A percentile compares a stretch with the other conserved stretches of the same genome.
Conservation (phyloP, 1,139 yeast genomes). For the Saccharomyces hybrid region DNA sequence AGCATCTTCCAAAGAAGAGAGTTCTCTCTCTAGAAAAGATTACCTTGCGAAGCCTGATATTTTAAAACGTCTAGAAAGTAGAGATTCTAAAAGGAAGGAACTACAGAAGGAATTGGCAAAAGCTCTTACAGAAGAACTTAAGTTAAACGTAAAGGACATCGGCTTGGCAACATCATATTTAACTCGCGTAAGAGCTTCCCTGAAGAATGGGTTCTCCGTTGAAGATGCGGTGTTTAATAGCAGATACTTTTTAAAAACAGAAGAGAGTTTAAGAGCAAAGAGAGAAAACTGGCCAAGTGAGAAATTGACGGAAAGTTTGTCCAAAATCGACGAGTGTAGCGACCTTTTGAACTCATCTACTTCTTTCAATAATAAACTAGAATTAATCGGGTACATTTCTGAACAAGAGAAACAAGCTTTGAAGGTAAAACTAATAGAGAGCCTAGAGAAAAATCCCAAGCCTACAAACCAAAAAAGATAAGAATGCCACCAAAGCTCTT, state of each 20-base stretch:
- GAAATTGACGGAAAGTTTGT: constrained; percentile 27
- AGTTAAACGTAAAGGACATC: constrained; percentile 32
- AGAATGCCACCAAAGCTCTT: constrained; percentile 30
- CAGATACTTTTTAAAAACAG: constrained; percentile 44
- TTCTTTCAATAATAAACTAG: constrained; percentile 37
- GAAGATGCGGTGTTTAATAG: constrained; percentile 56
- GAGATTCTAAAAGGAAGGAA: constrained; percentile 36
- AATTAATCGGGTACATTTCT: constrained; percentile 34
- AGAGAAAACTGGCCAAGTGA: constrained; percentile 37
- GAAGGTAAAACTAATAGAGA: constrained; percentile 29
- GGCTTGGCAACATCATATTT: constrained; percentile 49
- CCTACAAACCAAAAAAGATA: constrained; percentile 29
- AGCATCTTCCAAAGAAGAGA: constrained; percentile 29
- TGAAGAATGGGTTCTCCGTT: constrained; percentile 44
- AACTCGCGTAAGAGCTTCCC: constrained; percentile 41
- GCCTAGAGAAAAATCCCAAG: constrained; percentile 19
- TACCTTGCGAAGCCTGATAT: constrained; percentile 48
- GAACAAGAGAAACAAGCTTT: constrained; percentile 33
- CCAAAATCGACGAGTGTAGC: constrained; percentile 23
- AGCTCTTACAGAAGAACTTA: constrained; percentile 26
- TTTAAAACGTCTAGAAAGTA: constrained; percentile 34
- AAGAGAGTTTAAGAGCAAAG: constrained; percentile 38
- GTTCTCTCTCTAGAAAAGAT: constrained; percentile 39
- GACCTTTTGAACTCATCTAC: constrained; percentile 17
- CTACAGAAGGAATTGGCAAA: constrained; percentile 26